Percentiles rank a stretch among this genome's conserved stretches.
Evolutionary conservation across 768 basidiomycete species (phyloP).

Genomic region (Tricholomella constricta): DNA sequence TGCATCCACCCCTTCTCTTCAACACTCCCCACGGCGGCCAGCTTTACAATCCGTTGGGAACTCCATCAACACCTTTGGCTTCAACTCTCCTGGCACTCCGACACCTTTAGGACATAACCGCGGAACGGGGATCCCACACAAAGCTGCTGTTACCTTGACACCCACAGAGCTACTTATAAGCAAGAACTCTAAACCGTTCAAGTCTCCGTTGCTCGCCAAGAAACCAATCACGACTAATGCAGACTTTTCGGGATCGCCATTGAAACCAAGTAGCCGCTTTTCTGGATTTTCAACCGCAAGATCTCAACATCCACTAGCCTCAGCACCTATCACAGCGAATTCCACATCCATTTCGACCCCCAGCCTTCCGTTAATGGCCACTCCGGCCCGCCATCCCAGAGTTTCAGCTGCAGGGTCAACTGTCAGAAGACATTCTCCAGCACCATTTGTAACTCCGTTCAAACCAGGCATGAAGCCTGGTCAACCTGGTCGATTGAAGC

Average conservation of each 20-base stretch:
- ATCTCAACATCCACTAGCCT: conserved; percentile 38
- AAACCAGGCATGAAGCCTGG: conserved; percentile 53
- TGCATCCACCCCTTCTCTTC: conserved; percentile 21
- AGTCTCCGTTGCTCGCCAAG: conserved; percentile 43
- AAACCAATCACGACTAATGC: conserved; percentile 7
- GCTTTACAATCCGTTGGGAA: conserved; percentile 42
- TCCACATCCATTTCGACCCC: conserved; percentile 6
- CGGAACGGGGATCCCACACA: conserved; percentile 14
- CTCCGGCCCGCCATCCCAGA: conserved; percentile 16
- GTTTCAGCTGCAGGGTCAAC: background rate
- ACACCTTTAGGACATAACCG: conserved; percentile 34
- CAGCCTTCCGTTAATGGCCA: conserved; percentile 4
- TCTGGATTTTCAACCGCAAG: conserved; percentile 22
- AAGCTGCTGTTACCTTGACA: conserved; percentile 11
- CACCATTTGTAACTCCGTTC: conserved; percentile 65
- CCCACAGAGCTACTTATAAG: conserved; percentile 10
- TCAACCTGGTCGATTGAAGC: conserved; percentile 36
- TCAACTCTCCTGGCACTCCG: conserved; percentile 42
- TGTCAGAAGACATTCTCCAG: conserved; percentile 28
- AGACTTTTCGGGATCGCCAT: conserved; percentile 26
- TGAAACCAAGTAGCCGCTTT: conserved; percentile 26
- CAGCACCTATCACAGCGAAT: conserved; percentile 24
- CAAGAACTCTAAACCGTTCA: conserved; percentile 42
- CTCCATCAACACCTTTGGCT: conserved; percentile 27
- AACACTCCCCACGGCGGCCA: conserved; percentile 29